Percentiles rank a stretch among this genome's conserved stretches.
phyloP scores from a whole-genome alignment of 2,329 filamentous ascomycete genomes.

The Phyllosticta paracitricarpa region DNA sequence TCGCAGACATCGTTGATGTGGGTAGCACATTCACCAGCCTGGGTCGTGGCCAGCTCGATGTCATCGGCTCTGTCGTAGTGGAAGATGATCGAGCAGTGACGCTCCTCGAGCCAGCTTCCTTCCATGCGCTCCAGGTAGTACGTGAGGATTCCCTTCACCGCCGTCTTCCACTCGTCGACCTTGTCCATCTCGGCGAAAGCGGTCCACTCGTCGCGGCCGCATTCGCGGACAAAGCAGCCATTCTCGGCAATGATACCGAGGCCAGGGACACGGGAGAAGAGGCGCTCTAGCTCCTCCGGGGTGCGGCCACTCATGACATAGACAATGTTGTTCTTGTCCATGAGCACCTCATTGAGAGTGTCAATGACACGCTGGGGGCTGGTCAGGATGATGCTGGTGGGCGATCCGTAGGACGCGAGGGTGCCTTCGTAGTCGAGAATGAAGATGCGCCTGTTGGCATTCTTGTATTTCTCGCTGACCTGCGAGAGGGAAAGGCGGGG shows the following conservation, averaged over 20 bases:
- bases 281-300: conserved; percentile 75
- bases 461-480: conserved; percentile 56
- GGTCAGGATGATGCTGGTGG: conserved; percentile 73
- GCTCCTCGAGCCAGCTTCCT: conserved; percentile 77
- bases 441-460: conserved; percentile 62
- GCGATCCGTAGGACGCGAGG: conserved; percentile 75
- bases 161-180: conserved; percentile 72
- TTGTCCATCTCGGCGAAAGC: conserved; percentile 64
- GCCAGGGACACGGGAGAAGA: conserved; percentile 75
- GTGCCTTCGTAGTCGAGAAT: conserved; percentile 93
- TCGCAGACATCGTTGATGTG: conserved; percentile 94
- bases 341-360: conserved; percentile 68
- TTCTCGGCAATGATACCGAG: conserved; percentile 91
- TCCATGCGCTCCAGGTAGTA: conserved; percentile 89
- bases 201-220: conserved; percentile 57
- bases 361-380: conserved; percentile 80
- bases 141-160: conserved; percentile 66
- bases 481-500: conserved; percentile 66
- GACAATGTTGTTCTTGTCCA: conserved; percentile 72
- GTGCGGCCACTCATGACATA: conserved; percentile 90
- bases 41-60: conserved; percentile 60
- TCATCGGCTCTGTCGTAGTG: conserved; percentile 80
- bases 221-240: conserved; percentile 76
- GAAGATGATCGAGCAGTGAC: conserved; percentile 85
- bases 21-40: conserved; percentile 81